These are phyloP conservation scores for Thraustochytrium sp. DNA, from an alignment of 352 stramenopile genomes.

Conservation along the genomic window DNA sequence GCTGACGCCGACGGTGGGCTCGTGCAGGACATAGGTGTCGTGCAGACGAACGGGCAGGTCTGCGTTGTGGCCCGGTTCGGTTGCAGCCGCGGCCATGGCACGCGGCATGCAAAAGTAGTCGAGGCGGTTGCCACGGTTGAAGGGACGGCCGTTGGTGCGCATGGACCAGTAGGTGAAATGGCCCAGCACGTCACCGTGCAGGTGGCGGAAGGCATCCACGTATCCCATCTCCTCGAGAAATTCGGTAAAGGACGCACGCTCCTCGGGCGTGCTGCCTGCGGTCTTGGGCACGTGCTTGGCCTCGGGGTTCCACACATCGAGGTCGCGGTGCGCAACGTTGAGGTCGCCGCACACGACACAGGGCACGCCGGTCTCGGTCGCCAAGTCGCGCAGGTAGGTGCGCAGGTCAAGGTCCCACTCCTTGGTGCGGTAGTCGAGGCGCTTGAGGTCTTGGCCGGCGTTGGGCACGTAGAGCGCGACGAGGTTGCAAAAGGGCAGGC, in stretches of 20 bases:
- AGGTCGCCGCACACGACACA: constrained; percentile 71
- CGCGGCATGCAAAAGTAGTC: constrained; percentile 64
- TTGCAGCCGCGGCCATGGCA: background rate
- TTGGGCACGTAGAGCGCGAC: constrained; percentile 75
- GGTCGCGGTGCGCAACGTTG: constrained; percentile 70
- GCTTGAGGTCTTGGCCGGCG: constrained; percentile 67
- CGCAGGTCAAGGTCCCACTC: constrained; percentile 61
- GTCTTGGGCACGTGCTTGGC: constrained; percentile 67
- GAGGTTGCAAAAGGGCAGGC: constrained; percentile 64
- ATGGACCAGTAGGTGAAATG: constrained; percentile 76
- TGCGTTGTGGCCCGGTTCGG: too few relatives aligned
- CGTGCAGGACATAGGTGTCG: constrained; percentile 21
- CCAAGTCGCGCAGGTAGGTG: background rate
- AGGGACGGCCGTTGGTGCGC: constrained; percentile 60
- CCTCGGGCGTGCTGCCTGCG: constrained; percentile 64
- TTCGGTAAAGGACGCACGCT: constrained; percentile 63
- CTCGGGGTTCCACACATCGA: constrained; percentile 71
- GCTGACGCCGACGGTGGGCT: constrained; percentile 3
- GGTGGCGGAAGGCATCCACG: constrained; percentile 67
- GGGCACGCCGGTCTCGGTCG: constrained; percentile 53
- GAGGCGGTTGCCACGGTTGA: constrained; percentile 72
- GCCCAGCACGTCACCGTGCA: constrained; percentile 63
- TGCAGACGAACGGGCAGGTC: background rate
- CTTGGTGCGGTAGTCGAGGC: constrained; percentile 65
- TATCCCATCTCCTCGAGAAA: constrained; percentile 59